Conservation (phyloP, 2,329 filamentous ascomycete genomes). For the Phoma sp. region DNA sequence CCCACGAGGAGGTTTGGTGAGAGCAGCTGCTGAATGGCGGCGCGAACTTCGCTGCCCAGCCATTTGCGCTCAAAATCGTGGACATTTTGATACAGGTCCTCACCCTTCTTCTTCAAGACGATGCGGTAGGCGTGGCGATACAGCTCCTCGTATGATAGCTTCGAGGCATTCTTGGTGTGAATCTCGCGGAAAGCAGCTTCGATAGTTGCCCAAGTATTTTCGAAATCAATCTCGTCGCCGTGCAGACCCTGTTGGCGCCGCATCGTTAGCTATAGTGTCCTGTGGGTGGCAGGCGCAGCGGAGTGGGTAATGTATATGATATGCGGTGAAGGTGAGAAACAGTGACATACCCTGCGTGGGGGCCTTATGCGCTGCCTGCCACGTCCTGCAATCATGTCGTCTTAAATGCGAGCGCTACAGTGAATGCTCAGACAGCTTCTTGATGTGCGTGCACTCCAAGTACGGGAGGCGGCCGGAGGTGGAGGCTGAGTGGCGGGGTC, state of each 20-base stretch:
- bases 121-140: constrained; percentile 95
- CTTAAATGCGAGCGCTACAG: not conserved
- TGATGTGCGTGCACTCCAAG: not conserved
- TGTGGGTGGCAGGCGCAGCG: constrained; percentile 14
- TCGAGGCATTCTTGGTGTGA: constrained; percentile 87
- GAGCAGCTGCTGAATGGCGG: constrained; percentile 73
- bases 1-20: constrained; percentile 70
- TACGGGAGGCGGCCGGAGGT: not conserved
- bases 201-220: constrained; percentile 81
- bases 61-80: constrained; percentile 81
- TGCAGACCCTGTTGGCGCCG: constrained; percentile 59
- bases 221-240: constrained; percentile 76
- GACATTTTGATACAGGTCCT: constrained; percentile 80
- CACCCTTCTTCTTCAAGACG: constrained; percentile 85
- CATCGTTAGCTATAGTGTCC: constrained; percentile 19
- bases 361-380: constrained; percentile 69
- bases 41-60: constrained; percentile 76
- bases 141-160: constrained; percentile 91
- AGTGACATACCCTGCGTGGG: constrained; percentile 67
- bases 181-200: constrained; percentile 82
- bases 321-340: constrained; percentile 1
- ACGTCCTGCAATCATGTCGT: constrained; percentile 59
- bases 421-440: not conserved
- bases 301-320: not conserved
- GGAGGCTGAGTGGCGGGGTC: not conserved